These are phyloP conservation scores for Trichoderma brevicompactum DNA, from an alignment of 2,329 filamentous ascomycete genomes.

Conservation along the genomic window DNA sequence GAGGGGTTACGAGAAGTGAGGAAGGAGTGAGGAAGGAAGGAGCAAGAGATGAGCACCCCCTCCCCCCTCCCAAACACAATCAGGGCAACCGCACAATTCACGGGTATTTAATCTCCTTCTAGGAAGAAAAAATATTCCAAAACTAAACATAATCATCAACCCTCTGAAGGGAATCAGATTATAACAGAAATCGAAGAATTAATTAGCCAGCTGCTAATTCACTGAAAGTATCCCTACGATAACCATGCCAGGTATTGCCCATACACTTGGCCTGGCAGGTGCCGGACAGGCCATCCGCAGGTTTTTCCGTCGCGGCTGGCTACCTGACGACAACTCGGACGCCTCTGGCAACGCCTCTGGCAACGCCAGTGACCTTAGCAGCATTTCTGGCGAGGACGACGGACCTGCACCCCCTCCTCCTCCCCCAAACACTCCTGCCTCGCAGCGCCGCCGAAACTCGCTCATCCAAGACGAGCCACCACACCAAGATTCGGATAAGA, in stretches of 20 bases:
- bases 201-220: not conserved
- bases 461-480: not conserved
- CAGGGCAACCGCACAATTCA: not conserved
- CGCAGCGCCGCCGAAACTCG: not conserved
- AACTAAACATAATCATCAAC: too few relatives aligned
- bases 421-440: conserved; percentile 12
- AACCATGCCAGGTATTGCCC: conserved; percentile 32
- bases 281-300: conserved; percentile 41
- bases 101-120: too few relatives aligned
- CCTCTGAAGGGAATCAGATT: too few relatives aligned
- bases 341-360: too few relatives aligned
- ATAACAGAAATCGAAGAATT: too few relatives aligned
- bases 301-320: conserved; percentile 39
- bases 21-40: not conserved
- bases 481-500: not conserved
- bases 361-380: too few relatives aligned
- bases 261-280: conserved; percentile 39
- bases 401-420: not conserved
- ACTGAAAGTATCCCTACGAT: not conserved
- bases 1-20: not conserved
- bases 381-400: not conserved
- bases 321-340: conserved; percentile 33
- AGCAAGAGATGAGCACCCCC: not conserved
- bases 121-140: too few relatives aligned
- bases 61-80: not conserved